Conservation (phyloP, 2,329 filamentous ascomycete genomes). For the Aaosphaeria pasadenensis region DNA sequence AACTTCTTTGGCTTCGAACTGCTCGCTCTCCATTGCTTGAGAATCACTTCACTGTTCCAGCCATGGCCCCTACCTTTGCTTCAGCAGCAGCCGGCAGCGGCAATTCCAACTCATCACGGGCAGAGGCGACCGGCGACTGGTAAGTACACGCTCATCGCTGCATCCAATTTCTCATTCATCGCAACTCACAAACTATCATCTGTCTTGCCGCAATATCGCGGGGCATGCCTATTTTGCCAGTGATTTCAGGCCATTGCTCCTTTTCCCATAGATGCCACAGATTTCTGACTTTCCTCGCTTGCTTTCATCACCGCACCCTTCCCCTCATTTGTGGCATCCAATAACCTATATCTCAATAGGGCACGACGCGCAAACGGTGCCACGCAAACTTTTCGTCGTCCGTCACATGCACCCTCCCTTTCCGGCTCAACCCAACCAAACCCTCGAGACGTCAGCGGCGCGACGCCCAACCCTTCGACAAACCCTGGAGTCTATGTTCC, state of each 20-base stretch:
- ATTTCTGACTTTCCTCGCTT: not conserved
- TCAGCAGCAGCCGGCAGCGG: conserved; percentile 47
- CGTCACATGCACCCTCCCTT: conserved; percentile 57
- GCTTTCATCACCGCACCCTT: not conserved
- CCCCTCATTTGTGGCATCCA: not conserved
- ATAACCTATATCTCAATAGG: conserved; percentile 40
- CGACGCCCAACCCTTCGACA: conserved; percentile 31
- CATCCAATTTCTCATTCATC: not conserved
- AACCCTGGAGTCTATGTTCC: conserved; percentile 57
- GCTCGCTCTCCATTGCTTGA: conserved; percentile 14
- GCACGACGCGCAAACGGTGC: conserved; percentile 64
- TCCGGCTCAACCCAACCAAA: conserved; percentile 37
- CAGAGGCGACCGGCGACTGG: conserved; percentile 46
- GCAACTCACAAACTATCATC: not conserved
- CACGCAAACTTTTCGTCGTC: conserved; percentile 65
- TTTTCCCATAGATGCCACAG: not conserved
- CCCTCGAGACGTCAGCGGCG: conserved; percentile 25
- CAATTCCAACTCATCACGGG: conserved; percentile 40
- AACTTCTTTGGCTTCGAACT: conserved; percentile 19
- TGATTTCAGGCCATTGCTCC: not conserved
- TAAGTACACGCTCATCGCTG: conserved; percentile 29
- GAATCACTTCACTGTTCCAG: conserved; percentile 14
- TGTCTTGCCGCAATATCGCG: too few relatives aligned
- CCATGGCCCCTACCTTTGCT: conserved; percentile 51
- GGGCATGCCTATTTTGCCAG: too few relatives aligned